Evolutionary conservation across 2,329 filamentous ascomycete species (phyloP), one percentile per base, ranked within the genome.

Genomic region (Metarhizium rileyi): DNA sequence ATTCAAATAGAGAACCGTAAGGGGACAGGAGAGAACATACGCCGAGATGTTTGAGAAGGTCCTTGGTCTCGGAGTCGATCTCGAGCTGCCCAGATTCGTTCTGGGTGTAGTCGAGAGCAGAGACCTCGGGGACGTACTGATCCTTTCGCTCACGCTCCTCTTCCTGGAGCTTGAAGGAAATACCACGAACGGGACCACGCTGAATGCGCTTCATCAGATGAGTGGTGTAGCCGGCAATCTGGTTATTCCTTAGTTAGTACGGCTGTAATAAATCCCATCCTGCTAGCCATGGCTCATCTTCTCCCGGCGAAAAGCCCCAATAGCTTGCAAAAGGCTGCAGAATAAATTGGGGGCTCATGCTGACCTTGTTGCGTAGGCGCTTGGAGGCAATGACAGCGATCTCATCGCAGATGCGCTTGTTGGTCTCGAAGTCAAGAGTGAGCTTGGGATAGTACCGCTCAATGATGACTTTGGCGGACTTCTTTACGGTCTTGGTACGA

Each of bases 131-230:
- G 61, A 98, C 93, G 80, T 96, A 98, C 81, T 98, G 93, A 81
- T 98, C 93, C 87, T 98, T 98, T 73, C 93, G 87, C 80, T 98
- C 93, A 83, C 93, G 89, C 86, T 98, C 93, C 81, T 98, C 93
- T 81, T 98, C 93, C 80, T 98, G 93, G 55, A 98, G 88, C 84
- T 98, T 98, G 90, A 98, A 98, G 75, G 94, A 98, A 78, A 98
- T 98, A 81, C 93, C 93, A 67, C 93, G 94, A 75, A 98, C 93
- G 61, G 93, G 93, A 61, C 93, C 93, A 73, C 93, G 90, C 82
- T 97, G 93, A 66, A 98, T 98, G 76, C 93, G 93, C 86, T 97
- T 97, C 94, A 98, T 98, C 76, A 94, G 73, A 72, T 95, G 90
- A 62, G 93, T 97, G 66, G 91, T 95, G 84, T 95, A 97, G 67